Base-by-base conservation (phyloP, 495 filamentous ascomycete species). In the Penicillium dipodomyicola region DNA sequence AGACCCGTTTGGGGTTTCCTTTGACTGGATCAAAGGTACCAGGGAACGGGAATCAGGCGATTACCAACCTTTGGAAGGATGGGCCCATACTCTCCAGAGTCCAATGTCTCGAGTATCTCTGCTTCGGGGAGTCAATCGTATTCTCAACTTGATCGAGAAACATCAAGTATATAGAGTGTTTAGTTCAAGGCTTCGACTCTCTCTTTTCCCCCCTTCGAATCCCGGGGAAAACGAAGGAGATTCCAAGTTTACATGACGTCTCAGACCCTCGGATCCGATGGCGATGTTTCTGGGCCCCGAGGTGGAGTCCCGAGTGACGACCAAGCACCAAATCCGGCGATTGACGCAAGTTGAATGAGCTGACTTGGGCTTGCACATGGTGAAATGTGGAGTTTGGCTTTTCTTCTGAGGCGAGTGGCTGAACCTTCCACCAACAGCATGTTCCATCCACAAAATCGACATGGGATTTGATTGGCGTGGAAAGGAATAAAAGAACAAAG, bases 1-100 rank as follows among this genome's bases (percentile, higher is more conserved):
- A 44, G 63, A 68, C 19, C 59, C 59, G 22, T 45, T 54, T 22
- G 45, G 37, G 19, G 45, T 61, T 19, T 29, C 56, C 7, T 57
- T 51, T 11, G 61, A 67, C 40, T 65, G 58, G 66, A 61, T 67
- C 45, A 64, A 64, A 35, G 66, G 61, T 29, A 58, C 32, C 23
- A 15, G 54, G 15, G 30, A 11, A n/a, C 17, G 57, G 17, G 49
- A 57, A 15, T 8, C 59, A 22, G 25, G 49, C 10, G 33, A 45
- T 41, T 25, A 39, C 47, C 58, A 51, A 23, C 2, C 22, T 23
- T 25, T 25, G 46, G 32, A 17, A 25, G 35, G 27, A 29, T 29
- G 17, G 22, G 47, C 5, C 43, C 56, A 35, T 10, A 6, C 42
- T n/a, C 56, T 59, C 61, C 49, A 55, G 45, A 60, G 58, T 20